Conservation (phyloP, 306 rosid genomes). For the Begonia masoniana region DNA sequence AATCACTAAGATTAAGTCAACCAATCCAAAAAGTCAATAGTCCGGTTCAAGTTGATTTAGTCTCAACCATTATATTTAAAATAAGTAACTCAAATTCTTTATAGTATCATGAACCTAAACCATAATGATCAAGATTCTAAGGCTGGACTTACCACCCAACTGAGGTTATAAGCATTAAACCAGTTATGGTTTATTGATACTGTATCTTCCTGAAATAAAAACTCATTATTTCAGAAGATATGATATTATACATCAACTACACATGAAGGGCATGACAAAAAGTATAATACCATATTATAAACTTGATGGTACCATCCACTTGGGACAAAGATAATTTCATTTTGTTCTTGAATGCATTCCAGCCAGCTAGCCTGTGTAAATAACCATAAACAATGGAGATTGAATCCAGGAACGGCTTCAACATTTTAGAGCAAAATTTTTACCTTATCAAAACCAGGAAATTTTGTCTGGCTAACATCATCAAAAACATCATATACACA, state of each 20-base stretch:
- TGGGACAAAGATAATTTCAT: slow-evolving; percentile 86
- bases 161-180: slow-evolving; percentile 76
- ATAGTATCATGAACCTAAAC: too few species aligned
- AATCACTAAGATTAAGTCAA: too few species aligned
- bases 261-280: background rate
- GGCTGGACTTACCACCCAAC: slow-evolving; percentile 58
- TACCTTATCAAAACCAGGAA: slow-evolving; percentile 73
- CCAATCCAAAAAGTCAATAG: too few species aligned
- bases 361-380: slow-evolving; percentile 65
- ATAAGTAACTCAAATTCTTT: too few species aligned
- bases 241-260: background rate
- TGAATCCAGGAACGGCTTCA: slow-evolving; percentile 7
- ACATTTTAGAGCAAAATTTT: slow-evolving; percentile 14
- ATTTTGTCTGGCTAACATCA: slow-evolving; percentile 45
- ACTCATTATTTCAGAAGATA: slow-evolving; percentile 8
- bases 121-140: background rate
- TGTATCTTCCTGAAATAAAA: slow-evolving; percentile 77
- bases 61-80: too few species aligned
- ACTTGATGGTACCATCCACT: slow-evolving; percentile 99
- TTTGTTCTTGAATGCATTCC: slow-evolving; percentile 80
- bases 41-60: too few species aligned
- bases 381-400: slow-evolving; percentile 14
- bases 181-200: slow-evolving; percentile 93
- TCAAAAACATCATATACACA: slow-evolving; percentile 66
- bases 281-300: slow-evolving; percentile 56